Conservation (phyloP, 495 filamentous ascomycete species). For the Staphylotrichum tortipilum region DNA sequence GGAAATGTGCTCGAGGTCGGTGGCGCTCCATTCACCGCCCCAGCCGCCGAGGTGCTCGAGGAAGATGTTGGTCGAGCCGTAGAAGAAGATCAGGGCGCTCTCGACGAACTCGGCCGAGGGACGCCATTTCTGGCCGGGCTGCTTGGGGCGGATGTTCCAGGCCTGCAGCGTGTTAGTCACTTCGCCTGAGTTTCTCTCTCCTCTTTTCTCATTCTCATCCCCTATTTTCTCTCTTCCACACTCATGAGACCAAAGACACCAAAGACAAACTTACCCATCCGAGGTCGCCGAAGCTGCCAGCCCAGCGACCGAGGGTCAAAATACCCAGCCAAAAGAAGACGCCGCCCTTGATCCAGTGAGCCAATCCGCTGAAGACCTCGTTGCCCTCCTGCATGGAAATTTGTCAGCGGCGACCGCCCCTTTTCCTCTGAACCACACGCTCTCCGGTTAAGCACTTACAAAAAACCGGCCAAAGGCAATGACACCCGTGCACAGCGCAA, state of each 20-base stretch:
- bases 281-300: constrained; percentile 81
- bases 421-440: constrained; percentile 36
- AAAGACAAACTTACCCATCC: constrained; percentile 75
- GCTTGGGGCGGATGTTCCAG: constrained; percentile 78
- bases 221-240: no score
- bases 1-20: constrained; percentile 85
- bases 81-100: constrained; percentile 77
- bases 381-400: constrained; percentile 16
- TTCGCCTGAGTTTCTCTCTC: no score
- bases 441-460: constrained; percentile 38
- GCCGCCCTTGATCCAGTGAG: constrained; percentile 94
- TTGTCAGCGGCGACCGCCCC: neutral
- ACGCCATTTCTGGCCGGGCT: constrained; percentile 53
- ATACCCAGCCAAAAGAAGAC: constrained; percentile 95
- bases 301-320: constrained; percentile 79
- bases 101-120: constrained; percentile 83
- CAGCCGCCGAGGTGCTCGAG: constrained; percentile 74
- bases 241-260: no score
- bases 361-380: constrained; percentile 61
- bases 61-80: constrained; percentile 85
- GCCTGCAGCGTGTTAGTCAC: constrained; percentile 34
- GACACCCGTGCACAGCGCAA: constrained; percentile 52
- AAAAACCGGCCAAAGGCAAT: constrained; percentile 48
- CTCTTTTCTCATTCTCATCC: no score
- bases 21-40: constrained; percentile 61